Conservation (phyloP, 352 stramenopile genomes). For the Globisporangium viniferum region DNA sequence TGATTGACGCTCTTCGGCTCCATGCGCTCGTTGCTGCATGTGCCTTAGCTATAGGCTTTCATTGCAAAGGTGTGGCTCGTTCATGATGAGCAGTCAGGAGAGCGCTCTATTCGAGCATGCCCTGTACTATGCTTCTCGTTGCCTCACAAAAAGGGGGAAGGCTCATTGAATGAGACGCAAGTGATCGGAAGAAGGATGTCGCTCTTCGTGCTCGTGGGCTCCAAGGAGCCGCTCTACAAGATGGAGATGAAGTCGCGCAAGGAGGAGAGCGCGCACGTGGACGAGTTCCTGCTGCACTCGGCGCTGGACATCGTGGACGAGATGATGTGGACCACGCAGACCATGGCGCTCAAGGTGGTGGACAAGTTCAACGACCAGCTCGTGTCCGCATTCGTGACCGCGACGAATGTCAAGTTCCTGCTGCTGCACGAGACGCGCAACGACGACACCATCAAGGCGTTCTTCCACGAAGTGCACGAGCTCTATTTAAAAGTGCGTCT, state of each 20-base stretch:
- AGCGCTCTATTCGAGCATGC: conserved; percentile 1
- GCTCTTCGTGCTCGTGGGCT: conserved; percentile 84
- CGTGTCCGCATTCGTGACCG: conserved; percentile 95
- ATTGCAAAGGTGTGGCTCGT: too few species aligned
- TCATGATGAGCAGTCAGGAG: background rate
- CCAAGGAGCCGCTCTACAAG: conserved; percentile 85
- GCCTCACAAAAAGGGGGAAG: background rate
- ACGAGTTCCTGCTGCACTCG: conserved; percentile 98
- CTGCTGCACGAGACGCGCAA: conserved; percentile 93
- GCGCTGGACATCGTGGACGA: conserved; percentile 96
- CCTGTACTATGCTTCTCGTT: background rate
- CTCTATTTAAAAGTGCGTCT: conserved; percentile 92
- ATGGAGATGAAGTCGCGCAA: conserved; percentile 80
- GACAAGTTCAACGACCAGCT: conserved; percentile 97
- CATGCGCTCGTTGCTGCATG: too few species aligned
- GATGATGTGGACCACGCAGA: conserved; percentile 91
- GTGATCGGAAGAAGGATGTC: conserved; percentile 38
- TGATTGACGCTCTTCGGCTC: too few species aligned
- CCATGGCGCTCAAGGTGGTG: conserved; percentile 91
- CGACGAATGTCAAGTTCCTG: conserved; percentile 95
- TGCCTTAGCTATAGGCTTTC: too few species aligned
- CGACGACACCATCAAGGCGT: conserved; percentile 94
- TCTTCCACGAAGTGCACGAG: conserved; percentile 97
- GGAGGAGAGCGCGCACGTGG: conserved; percentile 90
- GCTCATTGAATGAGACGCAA: background rate